These are phyloP conservation scores for Blastobotrys robertii DNA, from an alignment of 805 yeast species.

Conservation along the genomic window DNA sequence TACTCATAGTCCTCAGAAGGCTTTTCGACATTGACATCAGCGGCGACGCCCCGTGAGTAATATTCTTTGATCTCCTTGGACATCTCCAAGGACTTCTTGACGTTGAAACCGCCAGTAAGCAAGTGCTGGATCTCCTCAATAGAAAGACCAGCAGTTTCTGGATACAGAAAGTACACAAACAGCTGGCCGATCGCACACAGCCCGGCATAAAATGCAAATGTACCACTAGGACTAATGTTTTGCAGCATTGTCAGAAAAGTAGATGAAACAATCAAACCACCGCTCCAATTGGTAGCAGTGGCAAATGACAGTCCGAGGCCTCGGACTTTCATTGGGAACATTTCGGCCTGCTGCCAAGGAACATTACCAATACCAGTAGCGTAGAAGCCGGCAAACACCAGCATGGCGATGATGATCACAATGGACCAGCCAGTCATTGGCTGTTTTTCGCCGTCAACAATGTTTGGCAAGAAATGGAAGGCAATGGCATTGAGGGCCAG, in stretches of 20 bases:
- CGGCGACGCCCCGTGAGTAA: constrained; percentile 1
- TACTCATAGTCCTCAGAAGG: too few relatives aligned
- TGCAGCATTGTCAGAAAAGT: constrained; percentile 91
- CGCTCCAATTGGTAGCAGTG: constrained; percentile 92
- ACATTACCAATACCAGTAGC: constrained; percentile 95
- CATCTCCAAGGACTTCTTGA: constrained; percentile 49
- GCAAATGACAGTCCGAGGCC: constrained; percentile 87
- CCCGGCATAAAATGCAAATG: constrained; percentile 84
- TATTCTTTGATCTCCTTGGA: constrained; percentile 36
- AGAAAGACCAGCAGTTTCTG: constrained; percentile 84
- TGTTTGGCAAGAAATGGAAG: constrained; percentile 72
- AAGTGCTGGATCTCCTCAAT: constrained; percentile 84
- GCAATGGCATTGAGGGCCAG: constrained; percentile 79
- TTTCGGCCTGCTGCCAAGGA: constrained; percentile 96
- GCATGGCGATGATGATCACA: constrained; percentile 76
- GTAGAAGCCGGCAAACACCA: constrained; percentile 77
- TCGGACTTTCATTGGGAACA: constrained; percentile 88
- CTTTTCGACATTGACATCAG: too few relatives aligned
- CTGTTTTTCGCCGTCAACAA: constrained; percentile 37
- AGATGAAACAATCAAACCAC: constrained; percentile 81
- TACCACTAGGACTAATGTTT: constrained; percentile 89
- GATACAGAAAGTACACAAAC: constrained; percentile 75
- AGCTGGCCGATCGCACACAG: constrained; percentile 62
- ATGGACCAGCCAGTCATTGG: constrained; percentile 79
- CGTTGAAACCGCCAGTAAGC: constrained; percentile 77